phyloP scores from a whole-genome alignment of 768 basidiomycete genomes.

The Suillus ampliporus region DNA sequence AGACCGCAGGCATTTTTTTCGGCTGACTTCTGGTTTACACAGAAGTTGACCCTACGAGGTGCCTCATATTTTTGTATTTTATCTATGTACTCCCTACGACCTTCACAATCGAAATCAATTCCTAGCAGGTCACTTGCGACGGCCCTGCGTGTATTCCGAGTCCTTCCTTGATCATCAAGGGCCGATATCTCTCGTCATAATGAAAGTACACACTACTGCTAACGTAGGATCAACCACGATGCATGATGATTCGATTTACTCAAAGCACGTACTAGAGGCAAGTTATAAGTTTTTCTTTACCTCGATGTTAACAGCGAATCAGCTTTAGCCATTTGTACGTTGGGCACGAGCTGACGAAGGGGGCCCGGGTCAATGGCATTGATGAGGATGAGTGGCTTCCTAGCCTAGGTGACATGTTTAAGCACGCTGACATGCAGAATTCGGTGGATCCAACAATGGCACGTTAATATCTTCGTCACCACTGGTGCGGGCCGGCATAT shows the following conservation, averaged over 20 bases:
- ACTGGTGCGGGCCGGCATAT: too few species aligned
- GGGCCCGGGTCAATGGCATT: too few species aligned
- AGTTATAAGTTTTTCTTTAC: too few species aligned
- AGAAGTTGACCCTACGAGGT: constrained; percentile 66
- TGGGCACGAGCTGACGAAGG: too few species aligned
- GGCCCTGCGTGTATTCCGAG: neutral
- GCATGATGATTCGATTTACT: neutral
- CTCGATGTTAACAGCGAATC: too few species aligned
- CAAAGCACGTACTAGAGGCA: too few species aligned
- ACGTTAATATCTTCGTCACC: neutral
- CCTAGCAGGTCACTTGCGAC: neutral
- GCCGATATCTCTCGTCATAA: neutral
- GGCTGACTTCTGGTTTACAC: constrained; percentile 46
- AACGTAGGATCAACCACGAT: neutral
- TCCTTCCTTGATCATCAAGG: neutral
- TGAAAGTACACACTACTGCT: neutral
- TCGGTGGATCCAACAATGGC: neutral
- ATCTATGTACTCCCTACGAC: neutral
- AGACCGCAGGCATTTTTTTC: constrained; percentile 57
- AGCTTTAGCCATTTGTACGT: too few species aligned
- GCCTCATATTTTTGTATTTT: constrained; percentile 47
- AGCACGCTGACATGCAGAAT: neutral
- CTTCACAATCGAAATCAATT: neutral
- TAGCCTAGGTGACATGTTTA: too few species aligned
- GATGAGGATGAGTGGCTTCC: too few species aligned